Conservation (phyloP, 179 eudicot species). For the Heliamphora ciliata region DNA sequence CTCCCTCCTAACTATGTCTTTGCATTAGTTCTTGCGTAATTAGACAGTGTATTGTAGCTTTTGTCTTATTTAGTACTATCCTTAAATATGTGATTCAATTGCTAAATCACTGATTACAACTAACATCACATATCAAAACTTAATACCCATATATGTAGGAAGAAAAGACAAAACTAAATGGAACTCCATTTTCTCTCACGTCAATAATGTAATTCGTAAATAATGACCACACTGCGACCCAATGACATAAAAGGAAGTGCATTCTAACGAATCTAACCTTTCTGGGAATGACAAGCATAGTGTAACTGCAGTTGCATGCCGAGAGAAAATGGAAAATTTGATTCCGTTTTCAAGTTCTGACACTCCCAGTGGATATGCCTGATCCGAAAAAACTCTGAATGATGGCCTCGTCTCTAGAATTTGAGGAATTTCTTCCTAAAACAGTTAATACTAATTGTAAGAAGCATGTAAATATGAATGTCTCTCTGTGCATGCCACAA, state of each 20-base stretch:
- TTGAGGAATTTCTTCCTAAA: conserved; percentile 59
- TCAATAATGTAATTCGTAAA: neutral
- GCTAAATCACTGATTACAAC: no score
- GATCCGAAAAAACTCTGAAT: conserved; percentile 56
- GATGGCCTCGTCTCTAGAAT: conserved; percentile 29
- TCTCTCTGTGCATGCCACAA: neutral
- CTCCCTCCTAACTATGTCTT: conserved; percentile 1
- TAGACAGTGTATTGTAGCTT: neutral
- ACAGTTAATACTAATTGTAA: neutral
- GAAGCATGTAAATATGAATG: neutral
- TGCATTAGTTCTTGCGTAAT: neutral
- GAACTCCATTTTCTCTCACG: neutral
- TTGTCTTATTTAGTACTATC: neutral
- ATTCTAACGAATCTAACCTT: conserved; percentile 54
- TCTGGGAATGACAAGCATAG: conserved; percentile 64
- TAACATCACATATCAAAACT: neutral
- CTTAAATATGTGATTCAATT: neutral
- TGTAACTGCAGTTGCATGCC: conserved; percentile 71
- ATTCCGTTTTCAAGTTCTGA: conserved; percentile 75
- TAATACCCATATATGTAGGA: neutral
- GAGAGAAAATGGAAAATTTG: conserved; percentile 88
- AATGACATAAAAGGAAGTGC: conserved; percentile 1
- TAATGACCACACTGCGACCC: neutral
- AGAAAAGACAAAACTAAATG: neutral
- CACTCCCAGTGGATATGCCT: conserved; percentile 82